Conservation (phyloP, 768 basidiomycete species). For the Porphyrellus cyaneotinctus region DNA sequence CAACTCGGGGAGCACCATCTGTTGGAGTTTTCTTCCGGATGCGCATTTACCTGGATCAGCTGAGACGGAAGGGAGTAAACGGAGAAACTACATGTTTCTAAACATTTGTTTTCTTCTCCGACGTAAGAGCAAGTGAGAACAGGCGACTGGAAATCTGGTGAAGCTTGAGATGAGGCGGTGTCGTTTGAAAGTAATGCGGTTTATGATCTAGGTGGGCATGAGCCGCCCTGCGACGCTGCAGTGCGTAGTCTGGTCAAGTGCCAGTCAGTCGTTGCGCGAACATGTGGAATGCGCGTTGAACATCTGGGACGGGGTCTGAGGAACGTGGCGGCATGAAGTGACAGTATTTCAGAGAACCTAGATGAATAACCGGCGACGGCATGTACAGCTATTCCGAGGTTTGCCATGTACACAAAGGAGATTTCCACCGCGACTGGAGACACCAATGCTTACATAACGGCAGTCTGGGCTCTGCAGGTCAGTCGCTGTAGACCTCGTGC, state of each 20-base stretch:
- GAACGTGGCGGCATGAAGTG: slow-evolving; percentile 21
- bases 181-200: slow-evolving; percentile 16
- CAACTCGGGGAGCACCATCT: slow-evolving; percentile 9
- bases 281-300: slow-evolving; percentile 34
- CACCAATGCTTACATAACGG: slow-evolving; percentile 15
- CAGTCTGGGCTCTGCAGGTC: no score
- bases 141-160: slow-evolving; percentile 8
- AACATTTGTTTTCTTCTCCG: not conserved
- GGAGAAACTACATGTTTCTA: slow-evolving; percentile 5
- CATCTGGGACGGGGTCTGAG: slow-evolving; percentile 26
- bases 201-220: slow-evolving; percentile 22
- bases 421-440: slow-evolving; percentile 7
- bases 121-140: slow-evolving; percentile 3
- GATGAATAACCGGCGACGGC: slow-evolving; percentile 9
- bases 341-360: slow-evolving; percentile 13
- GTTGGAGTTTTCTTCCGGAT: not conserved
- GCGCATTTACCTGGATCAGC: not conserved
- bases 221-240: slow-evolving; percentile 24
- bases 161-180: slow-evolving; percentile 15
- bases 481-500: no score
- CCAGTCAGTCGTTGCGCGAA: slow-evolving; percentile 25
- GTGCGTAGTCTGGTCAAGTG: slow-evolving; percentile 23
- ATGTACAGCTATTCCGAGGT: slow-evolving; percentile 5
- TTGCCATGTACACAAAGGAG: not conserved
- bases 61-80: not conserved